Conservation (phyloP, 768 basidiomycete genomes). For the Myochromella boudieri region DNA sequence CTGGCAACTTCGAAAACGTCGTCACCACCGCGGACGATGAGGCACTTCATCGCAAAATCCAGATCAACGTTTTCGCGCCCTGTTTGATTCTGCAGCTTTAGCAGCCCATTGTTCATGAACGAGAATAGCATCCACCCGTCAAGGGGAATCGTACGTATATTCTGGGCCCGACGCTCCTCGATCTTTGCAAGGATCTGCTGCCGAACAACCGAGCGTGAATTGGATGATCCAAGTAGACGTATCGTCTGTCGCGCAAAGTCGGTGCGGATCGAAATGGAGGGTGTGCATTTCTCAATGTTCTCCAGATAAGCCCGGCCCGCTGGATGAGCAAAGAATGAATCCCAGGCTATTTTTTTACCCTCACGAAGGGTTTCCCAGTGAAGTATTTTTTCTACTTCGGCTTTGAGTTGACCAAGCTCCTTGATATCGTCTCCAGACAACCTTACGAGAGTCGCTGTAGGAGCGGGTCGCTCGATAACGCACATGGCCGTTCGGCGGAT, state of each 20-base stretch:
- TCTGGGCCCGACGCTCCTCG: slow-evolving; percentile 39
- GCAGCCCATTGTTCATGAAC: slow-evolving; percentile 48
- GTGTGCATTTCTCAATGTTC: slow-evolving; percentile 36
- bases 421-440: slow-evolving; percentile 50
- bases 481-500: slow-evolving; percentile 27
- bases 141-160: slow-evolving; percentile 45
- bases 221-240: slow-evolving; percentile 52
- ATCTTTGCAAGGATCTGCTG: slow-evolving; percentile 48
- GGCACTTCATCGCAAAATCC: slow-evolving; percentile 38
- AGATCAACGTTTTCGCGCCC: slow-evolving; percentile 59
- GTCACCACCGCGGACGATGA: slow-evolving; percentile 60
- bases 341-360: slow-evolving; percentile 60
- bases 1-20: slow-evolving; percentile 41
- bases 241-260: slow-evolving; percentile 43
- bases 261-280: slow-evolving; percentile 42
- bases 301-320: slow-evolving; percentile 46
- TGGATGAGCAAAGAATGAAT: slow-evolving; percentile 52
- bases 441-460: slow-evolving; percentile 34
- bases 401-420: slow-evolving; percentile 55
- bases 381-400: slow-evolving; percentile 58
- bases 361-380: slow-evolving; percentile 58
- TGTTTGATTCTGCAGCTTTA: slow-evolving; percentile 43
- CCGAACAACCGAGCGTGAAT: slow-evolving; percentile 38
- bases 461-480: slow-evolving; percentile 17
- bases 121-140: slow-evolving; percentile 42